Base-by-base conservation (phyloP, 2,329 filamentous ascomycete species). In the Cercospora canescens region DNA sequence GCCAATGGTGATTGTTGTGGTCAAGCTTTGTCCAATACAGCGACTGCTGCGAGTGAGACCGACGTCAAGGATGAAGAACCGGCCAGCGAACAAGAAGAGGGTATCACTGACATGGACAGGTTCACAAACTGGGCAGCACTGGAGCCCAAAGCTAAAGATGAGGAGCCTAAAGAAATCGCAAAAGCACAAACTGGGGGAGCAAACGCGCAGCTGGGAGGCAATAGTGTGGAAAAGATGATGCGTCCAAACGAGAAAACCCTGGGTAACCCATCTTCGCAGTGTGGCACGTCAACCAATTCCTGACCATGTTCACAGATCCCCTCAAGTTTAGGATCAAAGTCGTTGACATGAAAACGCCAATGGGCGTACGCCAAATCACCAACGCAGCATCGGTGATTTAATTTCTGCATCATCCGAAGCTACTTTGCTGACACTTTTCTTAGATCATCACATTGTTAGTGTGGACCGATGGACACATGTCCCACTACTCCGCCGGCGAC, bases 391-490 rank as follows among this genome's bases (percentile, higher is more conserved):
- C 48, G 48, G 48, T 52, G 6, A 24, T 16, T 21, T 11, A 18
- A 11, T 39, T 3, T 26, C 4, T 16, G n/a, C 45, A 3, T 4
- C 24, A n/a, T 6, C 11, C 24, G 12, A 50, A 12, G 5, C 18
- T 50, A 8, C 18, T 11, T 7, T 28, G 18, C 24, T 24, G 9
- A 50, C 45, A 16, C 9, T 4, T 12, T 24, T 2, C n/a, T n/a
- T 28, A 50, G 45, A 52, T 52, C 2, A 52, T 55, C 12, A 62
- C 60, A 16, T 12, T 62, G 12, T 6, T 34, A 2, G 50, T 62
- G 6, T 62, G 60, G 60, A 62, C 60, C 3, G 60, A 62, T 24
- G 60, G 60, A 7, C 60, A 62, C 12, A 55, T 62, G 18, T 62
- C 60, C 2, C 60, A 62, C 28, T 62, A 62, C 52, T 35, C 48